These are phyloP conservation scores for Tetrapisispora arboricola DNA, from an alignment of 805 yeast species.

Conservation along the genomic window DNA sequence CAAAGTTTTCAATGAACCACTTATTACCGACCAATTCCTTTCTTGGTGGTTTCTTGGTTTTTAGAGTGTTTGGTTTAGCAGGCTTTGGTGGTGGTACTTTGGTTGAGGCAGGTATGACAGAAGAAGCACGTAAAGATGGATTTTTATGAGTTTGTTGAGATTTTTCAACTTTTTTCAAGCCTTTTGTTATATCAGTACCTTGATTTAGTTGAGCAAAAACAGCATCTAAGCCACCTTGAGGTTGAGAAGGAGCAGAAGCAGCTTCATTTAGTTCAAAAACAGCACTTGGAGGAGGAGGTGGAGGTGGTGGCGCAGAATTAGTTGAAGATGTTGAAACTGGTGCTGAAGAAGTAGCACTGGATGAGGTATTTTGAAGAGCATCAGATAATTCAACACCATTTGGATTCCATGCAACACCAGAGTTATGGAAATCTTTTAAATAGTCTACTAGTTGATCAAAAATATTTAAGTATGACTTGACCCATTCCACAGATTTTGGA, in stretches of 20 bases:
- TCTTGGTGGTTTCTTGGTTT: conserved; percentile 41
- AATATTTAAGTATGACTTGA: conserved; percentile 46
- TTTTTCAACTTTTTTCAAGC: conserved; percentile 84
- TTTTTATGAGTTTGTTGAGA: conserved; percentile 91
- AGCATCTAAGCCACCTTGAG: conserved; percentile 58
- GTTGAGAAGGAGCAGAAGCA: conserved; percentile 14
- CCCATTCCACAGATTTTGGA: conserved; percentile 72
- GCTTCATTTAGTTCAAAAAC: conserved; percentile 39
- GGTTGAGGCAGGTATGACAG: conserved; percentile 36
- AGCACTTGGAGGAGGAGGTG: conserved; percentile 81
- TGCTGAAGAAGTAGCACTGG: conserved; percentile 10
- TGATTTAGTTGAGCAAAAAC: conserved; percentile 84
- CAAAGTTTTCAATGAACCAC: conserved; percentile 81
- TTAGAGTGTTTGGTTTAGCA: conserved; percentile 63
- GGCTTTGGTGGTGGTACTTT: conserved; percentile 62
- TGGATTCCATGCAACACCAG: conserved; percentile 75
- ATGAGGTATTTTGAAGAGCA: conserved; percentile 6
- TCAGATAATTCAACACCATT: conserved; percentile 47
- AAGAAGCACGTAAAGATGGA: conserved; percentile 60
- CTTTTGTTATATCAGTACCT: conserved; percentile 77
- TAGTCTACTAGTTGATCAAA: conserved; percentile 64
- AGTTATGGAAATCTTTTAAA: conserved; percentile 66
- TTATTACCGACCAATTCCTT: conserved; percentile 76
- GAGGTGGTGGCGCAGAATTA: conserved; percentile 75
- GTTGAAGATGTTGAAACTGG: conserved; percentile 31